Evolutionary conservation across 768 basidiomycete species (phyloP).

Genomic region (Sporobolomyces phaffii): DNA sequence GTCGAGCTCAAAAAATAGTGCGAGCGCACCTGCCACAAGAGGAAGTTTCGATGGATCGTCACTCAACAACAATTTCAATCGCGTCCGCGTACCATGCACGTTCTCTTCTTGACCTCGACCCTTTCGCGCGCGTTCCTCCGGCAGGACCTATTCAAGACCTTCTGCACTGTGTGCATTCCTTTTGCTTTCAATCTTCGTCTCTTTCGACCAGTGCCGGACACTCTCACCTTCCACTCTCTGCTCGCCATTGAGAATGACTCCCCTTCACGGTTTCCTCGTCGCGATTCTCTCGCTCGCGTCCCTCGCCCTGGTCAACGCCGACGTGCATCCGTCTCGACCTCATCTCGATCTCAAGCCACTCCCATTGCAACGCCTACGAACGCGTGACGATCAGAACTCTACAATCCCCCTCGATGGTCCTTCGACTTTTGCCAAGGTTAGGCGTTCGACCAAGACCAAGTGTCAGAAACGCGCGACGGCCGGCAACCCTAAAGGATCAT

Average conservation of each 20-base stretch:
- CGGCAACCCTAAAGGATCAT: not conserved
- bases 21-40: too few relatives aligned
- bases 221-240: not conserved
- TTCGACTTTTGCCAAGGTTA: conserved; percentile 12
- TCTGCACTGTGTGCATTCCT: conserved; percentile 4
- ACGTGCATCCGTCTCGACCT: not conserved
- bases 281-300: not conserved
- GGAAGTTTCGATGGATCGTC: not conserved
- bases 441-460: not conserved
- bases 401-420: not conserved
- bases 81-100: not conserved
- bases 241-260: not conserved
- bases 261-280: conserved; percentile 1
- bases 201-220: conserved; percentile 2
- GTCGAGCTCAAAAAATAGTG: too few relatives aligned
- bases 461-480: not conserved
- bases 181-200: not conserved
- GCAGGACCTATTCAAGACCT: not conserved
- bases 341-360: conserved; percentile 6
- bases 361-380: not conserved
- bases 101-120: not conserved
- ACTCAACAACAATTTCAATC: not conserved
- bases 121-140: conserved; percentile 1
- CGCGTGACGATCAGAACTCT: not conserved
- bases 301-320: too few relatives aligned